Base-by-base conservation (phyloP, 1,139 yeast species). In the Saccharomyces hybrid region DNA sequence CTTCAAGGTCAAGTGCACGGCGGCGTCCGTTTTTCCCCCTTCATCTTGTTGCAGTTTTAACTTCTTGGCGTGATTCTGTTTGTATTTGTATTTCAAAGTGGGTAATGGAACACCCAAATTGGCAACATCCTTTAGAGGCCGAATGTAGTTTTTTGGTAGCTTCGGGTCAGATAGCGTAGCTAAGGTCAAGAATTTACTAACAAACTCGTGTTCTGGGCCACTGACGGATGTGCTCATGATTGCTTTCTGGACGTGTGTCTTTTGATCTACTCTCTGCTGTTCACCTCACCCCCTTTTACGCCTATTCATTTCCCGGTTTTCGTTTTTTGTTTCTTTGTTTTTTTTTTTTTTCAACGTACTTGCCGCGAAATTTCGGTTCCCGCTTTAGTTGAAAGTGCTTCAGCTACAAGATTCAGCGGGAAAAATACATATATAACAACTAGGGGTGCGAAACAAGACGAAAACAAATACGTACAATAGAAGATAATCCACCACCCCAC, bases 41-140 rank as follows among this genome's bases (percentile, higher is more conserved):
- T 30, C 46, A 14, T 57, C 38, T 38, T 38, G n/a, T 14, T 38
- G 44, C 50, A 11, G 52, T 49, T 3, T 52, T 50, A n/a, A 49
- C 32, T 13, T 50, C 28, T 59, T 54, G 16, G 52, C 49, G 32
- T 59, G 54, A 6, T 56, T 58, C 27, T 59, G 63, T 30, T 64
- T 58, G 54, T 68, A 68, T 56, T 63, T 59, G 52, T 69, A 65
- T 49, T 70, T 73, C 34, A 73, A 59, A 6, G 71, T 63, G 50
- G 75, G 75, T 9, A 73, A 61, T 44, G 73, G 66, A 4, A 68
- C 68, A 51, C 73, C 73, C 16, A 69, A 52, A 16, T 61, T 60
- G 23, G 56, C 54, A n/a, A 71, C 65, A 28, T 66, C 66, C 47
- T 63, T 61, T 28, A 68, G 57, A 4, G 71, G 69, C 52, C 63